Conservation (phyloP, 805 yeast genomes). For the Saturnispora kantuleensis region DNA sequence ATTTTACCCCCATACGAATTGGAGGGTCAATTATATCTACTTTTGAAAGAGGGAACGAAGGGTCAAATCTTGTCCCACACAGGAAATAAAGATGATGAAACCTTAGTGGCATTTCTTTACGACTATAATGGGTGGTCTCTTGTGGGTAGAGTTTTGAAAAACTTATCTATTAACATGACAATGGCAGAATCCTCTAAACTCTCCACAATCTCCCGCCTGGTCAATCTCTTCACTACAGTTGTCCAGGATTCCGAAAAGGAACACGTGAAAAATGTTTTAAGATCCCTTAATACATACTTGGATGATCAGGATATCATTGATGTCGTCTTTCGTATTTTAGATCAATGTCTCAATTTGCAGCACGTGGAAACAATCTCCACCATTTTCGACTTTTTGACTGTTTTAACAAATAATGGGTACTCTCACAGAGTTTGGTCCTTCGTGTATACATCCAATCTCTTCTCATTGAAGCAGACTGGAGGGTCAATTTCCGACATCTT, state of each 20-base stretch:
- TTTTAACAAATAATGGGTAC: conserved; percentile 33
- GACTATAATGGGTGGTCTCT: conserved; percentile 82
- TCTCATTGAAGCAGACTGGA: conserved; percentile 53
- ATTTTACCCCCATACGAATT: conserved; percentile 43
- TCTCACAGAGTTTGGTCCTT: conserved; percentile 75
- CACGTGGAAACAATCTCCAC: conserved; percentile 35
- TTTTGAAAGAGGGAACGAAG: conserved; percentile 44
- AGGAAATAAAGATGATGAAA: conserved; percentile 7
- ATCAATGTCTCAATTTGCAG: conserved; percentile 52
- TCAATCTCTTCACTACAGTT: conserved; percentile 41
- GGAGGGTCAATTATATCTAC: conserved; percentile 34
- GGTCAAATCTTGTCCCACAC: conserved; percentile 36
- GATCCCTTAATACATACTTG: conserved; percentile 29
- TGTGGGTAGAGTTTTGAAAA: conserved; percentile 68
- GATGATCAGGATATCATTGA: conserved; percentile 33
- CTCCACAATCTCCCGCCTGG: conserved; percentile 36
- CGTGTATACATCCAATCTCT: conserved; percentile 53
- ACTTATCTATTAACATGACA: conserved; percentile 33
- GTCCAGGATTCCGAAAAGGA: conserved; percentile 30
- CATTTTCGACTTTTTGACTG: conserved; percentile 40
- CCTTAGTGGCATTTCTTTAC: conserved; percentile 55
- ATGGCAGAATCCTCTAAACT: conserved; percentile 31
- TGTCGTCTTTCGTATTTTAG: conserved; percentile 55
- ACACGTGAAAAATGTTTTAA: conserved; percentile 18
- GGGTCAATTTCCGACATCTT: conserved; percentile 53